These are phyloP conservation scores for Calonectria pseudoreteaudii DNA, from an alignment of 2,329 filamentous ascomycete species.

Conservation along the genomic window DNA sequence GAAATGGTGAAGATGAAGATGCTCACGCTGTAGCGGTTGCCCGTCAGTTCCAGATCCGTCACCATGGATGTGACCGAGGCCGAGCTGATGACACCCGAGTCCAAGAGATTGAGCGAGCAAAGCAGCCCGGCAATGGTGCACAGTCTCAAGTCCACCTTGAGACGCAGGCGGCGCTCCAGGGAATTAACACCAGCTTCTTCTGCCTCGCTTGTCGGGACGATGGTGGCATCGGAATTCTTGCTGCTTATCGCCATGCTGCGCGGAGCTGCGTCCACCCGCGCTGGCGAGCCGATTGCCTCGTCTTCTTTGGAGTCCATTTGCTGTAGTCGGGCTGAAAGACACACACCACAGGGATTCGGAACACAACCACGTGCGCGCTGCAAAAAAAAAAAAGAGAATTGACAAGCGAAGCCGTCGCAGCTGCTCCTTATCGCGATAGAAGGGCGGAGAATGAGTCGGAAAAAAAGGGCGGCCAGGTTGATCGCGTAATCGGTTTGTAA, in stretches of 20 bases:
- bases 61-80: constrained; percentile 13
- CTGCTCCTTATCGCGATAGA: neutral
- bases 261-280: neutral
- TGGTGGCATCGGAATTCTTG: neutral
- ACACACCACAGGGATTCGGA: neutral
- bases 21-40: constrained; percentile 18
- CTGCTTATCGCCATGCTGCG: neutral
- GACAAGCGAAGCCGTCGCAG: neutral
- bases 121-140: constrained; percentile 10
- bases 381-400: neutral
- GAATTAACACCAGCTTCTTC: neutral
- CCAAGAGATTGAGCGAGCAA: constrained; percentile 17
- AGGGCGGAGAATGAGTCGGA: neutral
- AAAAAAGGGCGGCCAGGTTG: neutral
- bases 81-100: constrained; percentile 17
- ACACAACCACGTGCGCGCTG: neutral
- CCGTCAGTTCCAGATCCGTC: constrained; percentile 5
- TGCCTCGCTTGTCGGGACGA: neutral
- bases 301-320: neutral
- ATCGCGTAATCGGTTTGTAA: neutral
- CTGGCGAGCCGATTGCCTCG: neutral
- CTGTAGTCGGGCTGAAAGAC: neutral
- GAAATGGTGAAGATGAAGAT: constrained; percentile 21
- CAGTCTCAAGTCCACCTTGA: constrained; percentile 12
- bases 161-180: neutral